These are phyloP conservation scores for Xylariomycetidae sp. DNA, from an alignment of 2,329 filamentous ascomycete genomes.

Conservation along the genomic window DNA sequence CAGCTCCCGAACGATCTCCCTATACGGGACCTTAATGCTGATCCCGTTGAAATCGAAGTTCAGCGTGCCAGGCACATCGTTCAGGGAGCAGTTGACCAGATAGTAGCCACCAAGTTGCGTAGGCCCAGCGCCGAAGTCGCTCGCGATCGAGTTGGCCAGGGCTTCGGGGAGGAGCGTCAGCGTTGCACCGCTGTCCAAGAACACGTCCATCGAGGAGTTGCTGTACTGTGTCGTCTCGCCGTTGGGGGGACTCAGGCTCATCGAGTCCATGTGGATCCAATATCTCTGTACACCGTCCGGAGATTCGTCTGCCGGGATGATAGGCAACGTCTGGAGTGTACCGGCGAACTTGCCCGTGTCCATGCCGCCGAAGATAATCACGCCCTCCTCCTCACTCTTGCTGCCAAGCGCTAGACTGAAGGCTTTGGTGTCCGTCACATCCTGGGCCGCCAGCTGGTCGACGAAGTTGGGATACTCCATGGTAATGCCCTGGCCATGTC, in stretches of 20 bases:
- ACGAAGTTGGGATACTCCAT: conserved; percentile 45
- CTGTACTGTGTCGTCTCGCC: conserved; percentile 28
- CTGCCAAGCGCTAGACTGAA: conserved; percentile 62
- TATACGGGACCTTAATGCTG: conserved; percentile 43
- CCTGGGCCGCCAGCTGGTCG: conserved; percentile 43
- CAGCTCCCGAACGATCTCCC: conserved; percentile 39
- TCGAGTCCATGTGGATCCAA: conserved; percentile 43
- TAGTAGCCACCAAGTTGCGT: conserved; percentile 36
- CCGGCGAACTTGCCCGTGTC: conserved; percentile 60
- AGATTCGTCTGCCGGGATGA: conserved; percentile 48
- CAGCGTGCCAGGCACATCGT: conserved; percentile 34
- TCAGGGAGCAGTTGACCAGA: conserved; percentile 38
- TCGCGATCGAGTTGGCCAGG: conserved; percentile 44
- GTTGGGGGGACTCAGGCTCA: conserved; percentile 35
- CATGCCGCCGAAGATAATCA: conserved; percentile 62
- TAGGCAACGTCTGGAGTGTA: conserved; percentile 51
- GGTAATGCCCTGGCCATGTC: conserved; percentile 50
- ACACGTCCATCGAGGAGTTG: conserved; percentile 44
- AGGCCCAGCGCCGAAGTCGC: conserved; percentile 39
- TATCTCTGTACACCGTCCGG: conserved; percentile 47
- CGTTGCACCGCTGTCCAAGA: conserved; percentile 66
- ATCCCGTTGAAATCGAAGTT: conserved; percentile 44
- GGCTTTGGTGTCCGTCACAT: conserved; percentile 52
- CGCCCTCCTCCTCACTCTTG: conserved; percentile 52
- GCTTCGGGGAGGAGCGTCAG: conserved; percentile 58